Evolutionary conservation across 2,329 filamentous ascomycete species (phyloP), one percentile per base, ranked within the genome.

Genomic region (Ceratocystis diversiconidia): DNA sequence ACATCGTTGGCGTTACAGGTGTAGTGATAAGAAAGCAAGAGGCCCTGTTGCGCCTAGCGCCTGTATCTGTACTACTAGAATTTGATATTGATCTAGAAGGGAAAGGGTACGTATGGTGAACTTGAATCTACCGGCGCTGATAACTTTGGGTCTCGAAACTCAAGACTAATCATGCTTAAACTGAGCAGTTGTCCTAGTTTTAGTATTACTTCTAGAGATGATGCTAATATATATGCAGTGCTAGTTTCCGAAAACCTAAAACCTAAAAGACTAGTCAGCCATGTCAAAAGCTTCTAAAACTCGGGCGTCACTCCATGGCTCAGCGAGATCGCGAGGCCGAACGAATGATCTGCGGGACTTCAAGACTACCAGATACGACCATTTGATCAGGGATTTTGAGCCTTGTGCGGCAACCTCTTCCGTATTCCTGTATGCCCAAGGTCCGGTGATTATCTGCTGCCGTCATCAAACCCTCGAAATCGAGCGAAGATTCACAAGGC

Each of bases 401-500:
- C 89, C 94, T 66, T 95, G 89, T 74, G 90, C 91, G 19, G 91
- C 94, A 36, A 97, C 94, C 3, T 90, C 89, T 1, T 90, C 90
- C 28, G 88, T 94, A 79, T 88, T 99, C 70, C 82, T 99, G 30
- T 96, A 95, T 75, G 86, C 90, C 28, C 83, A 97, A 74, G 88
- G 90, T 41, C 86, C 85, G 64, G 84, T 86, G 5, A 85, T 99
- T 67, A 81, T 96, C 28, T 94, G 91, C 74, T 85, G 92, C 41
- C 91, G 95, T 72, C 92, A 97, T 76, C 92, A 97, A 73, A 95
- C 89, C 2, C 78, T 99, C 65, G 89, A 88, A 19, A 87, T 97
- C 70, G 92, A 97, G 72, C 82, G 91, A 68, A 83, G 88, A 19
- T 97, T 97, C 73, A 85, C 88, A 32, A 82, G 86, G 67, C 94